A percentile compares a stretch with the other conserved stretches of the same genome.
These are phyloP conservation scores for Yamadazyma akitaensis DNA, from an alignment of 805 yeast species.

Conservation along the genomic window DNA sequence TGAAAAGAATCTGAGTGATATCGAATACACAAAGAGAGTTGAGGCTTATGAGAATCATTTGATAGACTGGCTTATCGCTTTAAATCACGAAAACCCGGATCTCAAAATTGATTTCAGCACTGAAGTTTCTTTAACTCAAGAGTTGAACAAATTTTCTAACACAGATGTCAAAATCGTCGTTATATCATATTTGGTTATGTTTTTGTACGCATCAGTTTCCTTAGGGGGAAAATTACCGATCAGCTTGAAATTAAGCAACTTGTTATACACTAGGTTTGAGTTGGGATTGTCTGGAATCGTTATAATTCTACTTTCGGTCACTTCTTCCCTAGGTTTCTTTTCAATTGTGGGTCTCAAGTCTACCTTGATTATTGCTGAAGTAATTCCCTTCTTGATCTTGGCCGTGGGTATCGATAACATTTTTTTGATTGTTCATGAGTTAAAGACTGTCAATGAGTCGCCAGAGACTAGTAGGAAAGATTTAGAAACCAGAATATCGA, in stretches of 20 bases:
- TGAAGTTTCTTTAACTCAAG: slow-evolving; percentile 80
- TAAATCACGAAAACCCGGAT: slow-evolving; percentile 40
- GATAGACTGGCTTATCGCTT: slow-evolving; percentile 47
- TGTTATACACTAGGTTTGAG: slow-evolving; percentile 59
- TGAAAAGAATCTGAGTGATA: slow-evolving; percentile 48
- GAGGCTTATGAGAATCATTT: slow-evolving; percentile 70
- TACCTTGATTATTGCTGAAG: slow-evolving; percentile 92
- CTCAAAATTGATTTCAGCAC: slow-evolving; percentile 72
- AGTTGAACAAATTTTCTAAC: slow-evolving; percentile 75
- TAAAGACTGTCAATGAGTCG: slow-evolving; percentile 50
- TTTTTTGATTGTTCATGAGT: slow-evolving; percentile 79
- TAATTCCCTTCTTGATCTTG: slow-evolving; percentile 85
- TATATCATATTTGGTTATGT: slow-evolving; percentile 81
- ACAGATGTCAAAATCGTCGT: slow-evolving; percentile 71
- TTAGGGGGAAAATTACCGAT: slow-evolving; percentile 60
- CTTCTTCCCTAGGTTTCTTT: slow-evolving; percentile 79
- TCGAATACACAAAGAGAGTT: slow-evolving; percentile 35
- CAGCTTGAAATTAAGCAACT: slow-evolving; percentile 22
- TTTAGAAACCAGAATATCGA: slow-evolving; percentile 53
- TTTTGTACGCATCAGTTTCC: slow-evolving; percentile 80
- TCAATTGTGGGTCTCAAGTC: slow-evolving; percentile 75
- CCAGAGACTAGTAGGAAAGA: slow-evolving; percentile 29
- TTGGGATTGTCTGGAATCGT: slow-evolving; percentile 82
- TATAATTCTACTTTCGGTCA: slow-evolving; percentile 77
- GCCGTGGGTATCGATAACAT: slow-evolving; percentile 98